phyloP scores from a whole-genome alignment of 2,329 filamentous ascomycete species.

The Fusarium zealandicum region DNA sequence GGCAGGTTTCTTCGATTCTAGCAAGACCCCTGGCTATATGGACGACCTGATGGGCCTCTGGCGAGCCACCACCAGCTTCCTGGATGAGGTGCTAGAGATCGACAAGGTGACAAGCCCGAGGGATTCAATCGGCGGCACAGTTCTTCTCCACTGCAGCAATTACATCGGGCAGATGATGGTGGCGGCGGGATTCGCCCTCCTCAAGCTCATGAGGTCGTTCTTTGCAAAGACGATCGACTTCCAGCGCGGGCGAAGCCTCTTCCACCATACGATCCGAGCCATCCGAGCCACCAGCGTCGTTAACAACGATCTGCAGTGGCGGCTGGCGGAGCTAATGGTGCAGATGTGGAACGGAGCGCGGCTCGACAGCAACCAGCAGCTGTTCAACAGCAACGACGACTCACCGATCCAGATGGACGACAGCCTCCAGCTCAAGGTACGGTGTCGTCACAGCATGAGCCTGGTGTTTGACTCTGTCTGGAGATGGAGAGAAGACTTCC shows the following conservation, averaged over 20 bases:
- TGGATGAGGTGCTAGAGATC: constrained; percentile 68
- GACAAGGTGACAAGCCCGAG: constrained; percentile 56
- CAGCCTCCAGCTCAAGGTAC: constrained; percentile 79
- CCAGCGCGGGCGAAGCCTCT: constrained; percentile 70
- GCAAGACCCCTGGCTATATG: constrained; percentile 73
- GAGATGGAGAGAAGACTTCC: constrained; percentile 84
- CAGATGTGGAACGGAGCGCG: constrained; percentile 83
- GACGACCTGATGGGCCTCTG: constrained; percentile 79
- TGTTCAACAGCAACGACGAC: constrained; percentile 58
- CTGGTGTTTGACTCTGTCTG: constrained; percentile 85
- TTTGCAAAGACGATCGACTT: constrained; percentile 77
- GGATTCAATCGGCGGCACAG: constrained; percentile 57
- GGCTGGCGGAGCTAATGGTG: constrained; percentile 83
- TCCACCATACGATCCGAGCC: constrained; percentile 73
- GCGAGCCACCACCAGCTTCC: constrained; percentile 72
- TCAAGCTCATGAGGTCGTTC: constrained; percentile 80
- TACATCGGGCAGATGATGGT: constrained; percentile 87
- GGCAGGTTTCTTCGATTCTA: constrained; percentile 82
- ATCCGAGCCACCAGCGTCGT: constrained; percentile 77
- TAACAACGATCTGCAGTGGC: constrained; percentile 80
- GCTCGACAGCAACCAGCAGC: constrained; percentile 56
- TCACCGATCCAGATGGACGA: constrained; percentile 66
- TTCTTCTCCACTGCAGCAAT: constrained; percentile 72
- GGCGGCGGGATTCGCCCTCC: constrained; percentile 77
- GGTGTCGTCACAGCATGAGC: constrained; percentile 84